A percentile compares a stretch with the other conserved stretches of the same genome.
Evolutionary conservation across 1,139 yeast species (phyloP).

Genomic region (Suhomyces coccinellae): DNA sequence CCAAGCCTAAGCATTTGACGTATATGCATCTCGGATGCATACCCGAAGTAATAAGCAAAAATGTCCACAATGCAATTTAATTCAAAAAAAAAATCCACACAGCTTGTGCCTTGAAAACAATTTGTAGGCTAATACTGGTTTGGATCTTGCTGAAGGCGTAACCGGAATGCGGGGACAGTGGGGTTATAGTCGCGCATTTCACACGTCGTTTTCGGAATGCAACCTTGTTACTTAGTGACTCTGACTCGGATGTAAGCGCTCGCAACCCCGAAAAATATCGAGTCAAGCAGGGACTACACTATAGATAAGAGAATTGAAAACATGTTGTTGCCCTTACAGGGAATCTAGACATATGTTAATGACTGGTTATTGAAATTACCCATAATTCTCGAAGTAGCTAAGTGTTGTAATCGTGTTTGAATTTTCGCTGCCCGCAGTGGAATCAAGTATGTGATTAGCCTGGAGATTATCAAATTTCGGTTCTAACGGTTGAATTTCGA

Average conservation of each 20-base stretch:
- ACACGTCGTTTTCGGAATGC: background rate
- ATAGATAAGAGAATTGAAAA: slow-evolving; percentile 2
- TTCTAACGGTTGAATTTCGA: background rate
- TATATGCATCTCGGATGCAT: background rate
- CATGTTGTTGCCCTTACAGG: background rate
- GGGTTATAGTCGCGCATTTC: background rate
- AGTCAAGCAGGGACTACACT: background rate
- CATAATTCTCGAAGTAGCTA: background rate
- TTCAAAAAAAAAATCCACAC: background rate
- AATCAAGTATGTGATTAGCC: background rate
- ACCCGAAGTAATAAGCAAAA: background rate
- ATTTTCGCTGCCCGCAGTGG: slow-evolving; percentile 3
- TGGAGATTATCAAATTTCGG: background rate
- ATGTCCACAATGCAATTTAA: background rate
- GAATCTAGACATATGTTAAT: background rate
- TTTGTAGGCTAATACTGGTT: background rate
- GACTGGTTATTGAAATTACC: background rate
- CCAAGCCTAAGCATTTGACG: background rate
- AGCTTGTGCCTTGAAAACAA: background rate
- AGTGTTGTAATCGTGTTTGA: background rate
- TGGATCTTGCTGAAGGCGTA: background rate
- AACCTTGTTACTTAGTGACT: background rate
- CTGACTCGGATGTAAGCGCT: background rate
- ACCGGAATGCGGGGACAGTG: background rate
- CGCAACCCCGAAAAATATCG: background rate